Conservation (phyloP, 306 rosid species). For the Geum urbanum region DNA sequence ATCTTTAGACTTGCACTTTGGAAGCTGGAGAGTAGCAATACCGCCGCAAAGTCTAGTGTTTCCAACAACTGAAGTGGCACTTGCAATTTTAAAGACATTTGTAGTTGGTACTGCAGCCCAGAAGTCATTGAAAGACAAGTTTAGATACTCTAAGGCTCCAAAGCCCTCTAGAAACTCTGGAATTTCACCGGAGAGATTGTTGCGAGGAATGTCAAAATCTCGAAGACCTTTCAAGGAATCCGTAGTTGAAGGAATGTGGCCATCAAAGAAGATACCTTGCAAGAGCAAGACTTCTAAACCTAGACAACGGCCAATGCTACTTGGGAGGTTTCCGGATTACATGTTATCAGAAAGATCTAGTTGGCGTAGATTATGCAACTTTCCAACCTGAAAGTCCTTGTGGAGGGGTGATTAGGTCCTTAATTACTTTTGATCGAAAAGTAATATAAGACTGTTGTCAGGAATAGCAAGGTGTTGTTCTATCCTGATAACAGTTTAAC, state of each 20-base stretch:
- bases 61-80: conserved; percentile 1
- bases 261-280: neutral
- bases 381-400: too few species aligned
- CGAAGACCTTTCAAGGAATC: neutral
- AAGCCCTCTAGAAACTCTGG: neutral
- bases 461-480: too few species aligned
- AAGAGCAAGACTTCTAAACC: neutral
- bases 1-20: conserved; percentile 1
- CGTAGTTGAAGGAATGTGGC: neutral
- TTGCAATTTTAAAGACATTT: conserved; percentile 5
- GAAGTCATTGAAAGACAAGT: conserved; percentile 1
- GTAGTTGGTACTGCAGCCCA: neutral
- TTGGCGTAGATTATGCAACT: neutral
- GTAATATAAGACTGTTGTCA: too few species aligned
- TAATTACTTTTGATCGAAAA: too few species aligned
- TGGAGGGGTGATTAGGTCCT: too few species aligned
- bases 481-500: too few species aligned
- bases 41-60: neutral
- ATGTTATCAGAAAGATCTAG: neutral
- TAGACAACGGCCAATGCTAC: neutral
- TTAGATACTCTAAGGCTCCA: neutral
- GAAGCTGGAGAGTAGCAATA: neutral
- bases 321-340: neutral
- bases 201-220: neutral
- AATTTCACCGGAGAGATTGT: neutral